phyloP scores from a whole-genome alignment of 768 basidiomycete genomes.

The Daedalea quercina region DNA sequence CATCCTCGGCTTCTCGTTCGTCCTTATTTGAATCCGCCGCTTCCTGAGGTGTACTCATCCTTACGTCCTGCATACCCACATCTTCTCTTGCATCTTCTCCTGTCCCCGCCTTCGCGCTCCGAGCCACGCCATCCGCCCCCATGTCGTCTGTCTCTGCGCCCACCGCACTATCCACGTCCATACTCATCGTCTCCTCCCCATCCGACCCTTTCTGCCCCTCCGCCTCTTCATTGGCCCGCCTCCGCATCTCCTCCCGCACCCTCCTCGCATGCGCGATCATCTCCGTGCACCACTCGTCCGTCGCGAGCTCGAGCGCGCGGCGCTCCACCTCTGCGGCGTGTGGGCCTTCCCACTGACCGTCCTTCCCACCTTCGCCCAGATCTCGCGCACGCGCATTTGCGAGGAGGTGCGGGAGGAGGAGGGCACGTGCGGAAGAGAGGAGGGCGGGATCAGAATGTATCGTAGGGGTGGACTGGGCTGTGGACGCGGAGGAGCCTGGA shows the following conservation, averaged over 20 bases:
- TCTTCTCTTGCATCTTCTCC: neutral
- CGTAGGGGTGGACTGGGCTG: too few relatives aligned
- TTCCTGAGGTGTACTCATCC: too few relatives aligned
- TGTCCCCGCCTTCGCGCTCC: neutral
- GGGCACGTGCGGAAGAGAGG: neutral
- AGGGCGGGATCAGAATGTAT: too few relatives aligned
- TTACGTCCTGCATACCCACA: neutral
- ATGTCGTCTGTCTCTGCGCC: too few relatives aligned
- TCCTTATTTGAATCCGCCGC: too few relatives aligned
- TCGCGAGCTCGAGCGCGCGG: conserved; percentile 6
- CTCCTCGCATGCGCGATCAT: conserved; percentile 11
- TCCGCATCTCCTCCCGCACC: conserved; percentile 4
- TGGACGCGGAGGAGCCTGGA: too few relatives aligned
- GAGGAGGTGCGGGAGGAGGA: conserved; percentile 9
- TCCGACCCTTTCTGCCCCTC: neutral
- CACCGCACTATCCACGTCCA: too few relatives aligned
- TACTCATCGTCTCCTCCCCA: neutral
- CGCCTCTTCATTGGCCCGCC: neutral
- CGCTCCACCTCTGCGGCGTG: neutral
- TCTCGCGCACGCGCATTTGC: conserved; percentile 11
- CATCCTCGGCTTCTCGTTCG: too few relatives aligned
- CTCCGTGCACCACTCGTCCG: conserved; percentile 13
- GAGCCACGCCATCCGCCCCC: too few relatives aligned
- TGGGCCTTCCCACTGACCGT: neutral
- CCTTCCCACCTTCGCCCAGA: too few relatives aligned